These are phyloP conservation scores for Lolium perenne DNA, from an alignment of 176 grass and related monocot genomes.

Conservation along the genomic window DNA sequence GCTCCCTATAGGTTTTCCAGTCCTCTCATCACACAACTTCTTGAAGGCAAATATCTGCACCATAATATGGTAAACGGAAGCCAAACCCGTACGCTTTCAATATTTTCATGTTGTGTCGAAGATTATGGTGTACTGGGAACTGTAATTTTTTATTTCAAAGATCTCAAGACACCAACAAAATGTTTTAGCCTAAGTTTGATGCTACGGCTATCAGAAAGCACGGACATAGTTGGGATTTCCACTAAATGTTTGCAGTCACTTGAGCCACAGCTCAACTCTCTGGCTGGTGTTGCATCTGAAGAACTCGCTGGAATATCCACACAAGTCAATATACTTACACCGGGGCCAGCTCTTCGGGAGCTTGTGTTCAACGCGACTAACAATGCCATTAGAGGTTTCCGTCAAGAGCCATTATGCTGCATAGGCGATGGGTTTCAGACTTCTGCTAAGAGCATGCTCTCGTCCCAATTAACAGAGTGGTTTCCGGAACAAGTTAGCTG, in stretches of 20 bases:
- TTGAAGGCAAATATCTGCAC: neutral
- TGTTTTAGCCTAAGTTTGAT: neutral
- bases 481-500: neutral
- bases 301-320: neutral
- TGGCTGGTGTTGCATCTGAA: neutral
- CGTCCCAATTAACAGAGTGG: neutral
- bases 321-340: neutral
- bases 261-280: neutral
- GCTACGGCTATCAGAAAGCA: neutral
- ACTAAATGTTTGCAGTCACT: neutral
- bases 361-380: neutral
- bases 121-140: neutral
- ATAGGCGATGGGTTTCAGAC: neutral
- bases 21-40: neutral
- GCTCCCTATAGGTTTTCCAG: neutral
- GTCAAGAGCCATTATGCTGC: neutral
- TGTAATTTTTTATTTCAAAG: rapidly evolving
- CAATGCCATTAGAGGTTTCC: no score
- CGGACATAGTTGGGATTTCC: neutral
- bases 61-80: no score
- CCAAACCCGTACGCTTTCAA: rapidly evolving
- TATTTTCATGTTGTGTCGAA: neutral
- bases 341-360: neutral
- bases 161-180: neutral
- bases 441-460: neutral